Evolutionary conservation across 768 basidiomycete species (phyloP).

Genomic region (Termitomyces sp.): DNA sequence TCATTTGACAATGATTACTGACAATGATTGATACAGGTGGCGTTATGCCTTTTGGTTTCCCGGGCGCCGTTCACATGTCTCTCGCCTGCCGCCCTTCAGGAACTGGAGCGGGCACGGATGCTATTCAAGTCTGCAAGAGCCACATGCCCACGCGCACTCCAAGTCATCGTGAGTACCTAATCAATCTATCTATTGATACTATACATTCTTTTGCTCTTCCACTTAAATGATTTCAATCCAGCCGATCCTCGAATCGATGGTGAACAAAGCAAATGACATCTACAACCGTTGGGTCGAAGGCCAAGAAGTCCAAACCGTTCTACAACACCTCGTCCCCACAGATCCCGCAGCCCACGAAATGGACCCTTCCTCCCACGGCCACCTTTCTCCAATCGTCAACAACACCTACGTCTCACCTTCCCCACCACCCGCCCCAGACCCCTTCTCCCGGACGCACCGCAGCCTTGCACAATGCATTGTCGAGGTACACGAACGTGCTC

Average conservation of each 20-base stretch:
- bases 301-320: slow-evolving; percentile 37
- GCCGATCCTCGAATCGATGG: slow-evolving; percentile 45
- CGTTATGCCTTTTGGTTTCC: slow-evolving; percentile 48
- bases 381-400: slow-evolving; percentile 7
- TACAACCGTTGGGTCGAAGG: slow-evolving; percentile 41
- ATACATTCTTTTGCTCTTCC: not conserved
- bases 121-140: slow-evolving; percentile 41
- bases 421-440: slow-evolving; percentile 22
- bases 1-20: not conserved
- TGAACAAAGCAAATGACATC: slow-evolving; percentile 44
- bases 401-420: slow-evolving; percentile 16
- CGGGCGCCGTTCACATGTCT: slow-evolving; percentile 64
- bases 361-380: slow-evolving; percentile 5
- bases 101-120: slow-evolving; percentile 44
- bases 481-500: slow-evolving; percentile 40
- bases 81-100: slow-evolving; percentile 56
- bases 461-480: slow-evolving; percentile 40
- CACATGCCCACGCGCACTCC: slow-evolving; percentile 37
- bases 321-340: slow-evolving; percentile 21
- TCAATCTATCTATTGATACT: not conserved
- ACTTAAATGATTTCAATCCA: slow-evolving; percentile 8
- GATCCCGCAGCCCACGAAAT: slow-evolving; percentile 15
- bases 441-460: slow-evolving; percentile 35
- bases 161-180: slow-evolving; percentile 34
- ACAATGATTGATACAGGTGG: slow-evolving; percentile 29